Evolutionary conservation across 805 yeast genomes (phyloP).

Genomic region (Yamadazyma phyllophila): DNA sequence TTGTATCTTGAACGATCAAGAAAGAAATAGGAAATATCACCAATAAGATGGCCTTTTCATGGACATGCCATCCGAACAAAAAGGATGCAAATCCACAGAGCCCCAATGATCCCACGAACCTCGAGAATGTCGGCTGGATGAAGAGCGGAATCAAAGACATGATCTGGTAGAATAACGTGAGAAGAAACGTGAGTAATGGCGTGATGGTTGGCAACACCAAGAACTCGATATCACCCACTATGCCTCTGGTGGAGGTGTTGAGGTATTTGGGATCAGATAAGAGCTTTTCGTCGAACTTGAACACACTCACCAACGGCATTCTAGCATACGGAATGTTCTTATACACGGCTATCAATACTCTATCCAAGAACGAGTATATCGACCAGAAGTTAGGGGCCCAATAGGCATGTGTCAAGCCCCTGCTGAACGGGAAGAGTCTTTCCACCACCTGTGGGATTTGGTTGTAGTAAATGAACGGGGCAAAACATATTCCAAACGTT

Average conservation of each 20-base stretch:
- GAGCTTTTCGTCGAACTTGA: constrained; percentile 46
- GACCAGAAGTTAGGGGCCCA: constrained; percentile 99
- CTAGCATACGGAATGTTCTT: constrained; percentile 32
- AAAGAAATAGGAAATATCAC: constrained; percentile 87
- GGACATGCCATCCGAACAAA: constrained; percentile 98
- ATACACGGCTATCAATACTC: constrained; percentile 54
- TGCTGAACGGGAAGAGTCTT: constrained; percentile 86
- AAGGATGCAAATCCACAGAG: constrained; percentile 90
- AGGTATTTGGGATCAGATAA: constrained; percentile 31
- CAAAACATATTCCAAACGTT: constrained; percentile 69
- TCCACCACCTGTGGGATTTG: constrained; percentile 62
- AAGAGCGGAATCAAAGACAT: constrained; percentile 71
- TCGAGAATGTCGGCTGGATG: constrained; percentile 66
- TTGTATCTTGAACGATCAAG: constrained; percentile 65
- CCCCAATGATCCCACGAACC: constrained; percentile 82
- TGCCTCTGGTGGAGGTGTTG: constrained; percentile 64
- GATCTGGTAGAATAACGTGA: constrained; percentile 82
- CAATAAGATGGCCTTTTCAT: constrained; percentile 92
- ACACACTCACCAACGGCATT: constrained; percentile 26
- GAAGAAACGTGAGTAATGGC: constrained; percentile 71
- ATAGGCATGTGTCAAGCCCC: constrained; percentile 96
- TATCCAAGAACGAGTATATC: constrained; percentile 77
- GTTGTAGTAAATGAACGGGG: constrained; percentile 65
- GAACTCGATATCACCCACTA: constrained; percentile 89
- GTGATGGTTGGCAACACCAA: constrained; percentile 75